Conservation (phyloP, 2,329 filamentous ascomycete species). For the Piedraia hortae region DNA sequence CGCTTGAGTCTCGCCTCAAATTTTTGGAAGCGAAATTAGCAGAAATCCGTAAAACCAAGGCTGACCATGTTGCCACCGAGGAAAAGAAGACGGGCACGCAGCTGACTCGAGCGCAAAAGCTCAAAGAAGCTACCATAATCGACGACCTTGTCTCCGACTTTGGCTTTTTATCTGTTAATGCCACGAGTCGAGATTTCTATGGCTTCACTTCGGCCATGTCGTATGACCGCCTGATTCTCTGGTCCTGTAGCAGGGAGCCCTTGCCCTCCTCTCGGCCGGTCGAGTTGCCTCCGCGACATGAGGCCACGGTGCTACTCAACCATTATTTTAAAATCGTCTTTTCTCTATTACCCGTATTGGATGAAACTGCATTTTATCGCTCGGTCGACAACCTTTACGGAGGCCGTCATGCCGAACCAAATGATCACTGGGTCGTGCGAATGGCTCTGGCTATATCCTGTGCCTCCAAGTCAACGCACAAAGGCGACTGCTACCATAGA, state of each 20-base stretch:
- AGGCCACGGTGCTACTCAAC: constrained; percentile 42
- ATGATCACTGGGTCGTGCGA: constrained; percentile 65
- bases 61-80: constrained; percentile 39
- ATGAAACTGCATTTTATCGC: constrained; percentile 49
- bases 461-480: constrained; percentile 39
- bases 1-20: constrained; percentile 74
- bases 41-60: constrained; percentile 38
- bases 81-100: constrained; percentile 22
- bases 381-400: constrained; percentile 62
- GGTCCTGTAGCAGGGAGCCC: constrained; percentile 49
- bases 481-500: constrained; percentile 34
- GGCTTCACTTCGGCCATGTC: constrained; percentile 71
- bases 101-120: constrained; percentile 15
- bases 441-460: constrained; percentile 73
- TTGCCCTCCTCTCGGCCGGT: constrained; percentile 33
- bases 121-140: constrained; percentile 55
- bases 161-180: constrained; percentile 82
- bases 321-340: constrained; percentile 69
- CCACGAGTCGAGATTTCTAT: constrained; percentile 80
- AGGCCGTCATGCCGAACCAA: constrained; percentile 29
- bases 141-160: constrained; percentile 85
- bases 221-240: constrained; percentile 65
- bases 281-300: constrained; percentile 41
- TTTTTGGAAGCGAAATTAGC: constrained; percentile 53
- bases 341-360: constrained; percentile 54